Conservation (phyloP, 345 rosid genomes). For the Iberis pinnata region DNA sequence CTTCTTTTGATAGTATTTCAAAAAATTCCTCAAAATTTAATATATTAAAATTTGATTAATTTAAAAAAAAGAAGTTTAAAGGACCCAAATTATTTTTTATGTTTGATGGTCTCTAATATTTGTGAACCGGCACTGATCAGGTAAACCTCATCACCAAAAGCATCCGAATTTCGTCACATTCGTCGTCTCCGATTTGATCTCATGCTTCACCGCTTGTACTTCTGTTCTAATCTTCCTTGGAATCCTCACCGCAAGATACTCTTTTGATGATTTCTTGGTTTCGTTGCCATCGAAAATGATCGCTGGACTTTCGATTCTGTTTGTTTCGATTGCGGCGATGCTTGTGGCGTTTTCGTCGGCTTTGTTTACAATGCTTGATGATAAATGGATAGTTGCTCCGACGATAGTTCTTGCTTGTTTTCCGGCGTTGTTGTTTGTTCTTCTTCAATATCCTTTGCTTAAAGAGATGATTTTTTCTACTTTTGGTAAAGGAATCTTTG, state of each 20-base stretch:
- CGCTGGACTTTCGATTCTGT: constrained; percentile 29
- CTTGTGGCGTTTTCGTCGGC: constrained; percentile 32
- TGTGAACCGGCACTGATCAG: too few species aligned
- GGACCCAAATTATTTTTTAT: too few species aligned
- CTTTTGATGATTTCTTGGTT: constrained; percentile 28
- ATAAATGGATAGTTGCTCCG: constrained; percentile 23
- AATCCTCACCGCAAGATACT: constrained; percentile 31
- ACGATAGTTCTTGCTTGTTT: constrained; percentile 24
- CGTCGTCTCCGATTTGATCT: constrained; percentile 27
- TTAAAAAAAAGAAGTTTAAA: too few species aligned
- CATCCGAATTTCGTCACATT: constrained; percentile 11
- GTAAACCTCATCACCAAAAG: constrained; percentile 14
- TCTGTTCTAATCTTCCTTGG: constrained; percentile 30
- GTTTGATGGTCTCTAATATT: too few species aligned
- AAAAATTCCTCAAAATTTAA: too few species aligned
- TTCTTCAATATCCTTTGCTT: constrained; percentile 33
- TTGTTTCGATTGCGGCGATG: constrained; percentile 33
- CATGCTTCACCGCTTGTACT: constrained; percentile 29
- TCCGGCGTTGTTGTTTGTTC: constrained; percentile 29
- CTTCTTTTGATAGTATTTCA: too few species aligned
- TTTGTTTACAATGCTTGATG: constrained; percentile 17
- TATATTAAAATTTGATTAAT: too few species aligned
- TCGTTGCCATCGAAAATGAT: constrained; percentile 30
- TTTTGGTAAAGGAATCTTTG: constrained; percentile 31
- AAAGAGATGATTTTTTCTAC: constrained; percentile 25